These are phyloP conservation scores for Cryptococcus sp. DNA, from an alignment of 1,284 basidiomycete genomes.

Conservation along the genomic window DNA sequence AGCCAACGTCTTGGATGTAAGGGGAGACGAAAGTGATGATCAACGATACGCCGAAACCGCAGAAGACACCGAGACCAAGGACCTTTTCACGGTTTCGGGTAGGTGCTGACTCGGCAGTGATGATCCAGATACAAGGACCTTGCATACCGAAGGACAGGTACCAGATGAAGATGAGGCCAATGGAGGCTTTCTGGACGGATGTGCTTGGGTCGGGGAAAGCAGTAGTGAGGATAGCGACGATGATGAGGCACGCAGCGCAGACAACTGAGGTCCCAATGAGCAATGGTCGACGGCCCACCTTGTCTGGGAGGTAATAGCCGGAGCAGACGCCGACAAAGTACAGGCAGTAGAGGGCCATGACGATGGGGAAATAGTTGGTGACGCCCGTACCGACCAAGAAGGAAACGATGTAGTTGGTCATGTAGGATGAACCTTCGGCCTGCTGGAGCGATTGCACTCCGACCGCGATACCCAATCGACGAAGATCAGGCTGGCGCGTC, in stretches of 20 bases:
- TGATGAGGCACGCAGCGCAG: constrained; percentile 21
- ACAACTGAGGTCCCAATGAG: constrained; percentile 19
- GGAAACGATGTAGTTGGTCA: constrained; percentile 30
- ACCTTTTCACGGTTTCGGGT: constrained; percentile 26
- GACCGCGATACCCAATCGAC: constrained; percentile 23
- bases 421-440: constrained; percentile 28
- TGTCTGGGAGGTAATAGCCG: constrained; percentile 26
- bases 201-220: constrained; percentile 12
- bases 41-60: constrained; percentile 23
- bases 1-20: constrained; percentile 27
- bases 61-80: constrained; percentile 23
- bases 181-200: constrained; percentile 21
- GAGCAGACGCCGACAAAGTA: constrained; percentile 19
- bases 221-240: constrained; percentile 24
- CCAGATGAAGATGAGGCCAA: constrained; percentile 36
- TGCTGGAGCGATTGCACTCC: constrained; percentile 31
- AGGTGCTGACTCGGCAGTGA: constrained; percentile 22
- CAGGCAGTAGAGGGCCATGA: constrained; percentile 26
- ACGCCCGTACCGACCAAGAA: constrained; percentile 28
- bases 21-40: constrained; percentile 29
- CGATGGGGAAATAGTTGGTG: constrained; percentile 24
- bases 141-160: constrained; percentile 26
- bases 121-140: constrained; percentile 26
- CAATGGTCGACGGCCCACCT: constrained; percentile 24
- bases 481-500: constrained; percentile 20